phyloP scores from a whole-genome alignment of 495 filamentous ascomycete genomes.

The Hypoxylon lenormandii region DNA sequence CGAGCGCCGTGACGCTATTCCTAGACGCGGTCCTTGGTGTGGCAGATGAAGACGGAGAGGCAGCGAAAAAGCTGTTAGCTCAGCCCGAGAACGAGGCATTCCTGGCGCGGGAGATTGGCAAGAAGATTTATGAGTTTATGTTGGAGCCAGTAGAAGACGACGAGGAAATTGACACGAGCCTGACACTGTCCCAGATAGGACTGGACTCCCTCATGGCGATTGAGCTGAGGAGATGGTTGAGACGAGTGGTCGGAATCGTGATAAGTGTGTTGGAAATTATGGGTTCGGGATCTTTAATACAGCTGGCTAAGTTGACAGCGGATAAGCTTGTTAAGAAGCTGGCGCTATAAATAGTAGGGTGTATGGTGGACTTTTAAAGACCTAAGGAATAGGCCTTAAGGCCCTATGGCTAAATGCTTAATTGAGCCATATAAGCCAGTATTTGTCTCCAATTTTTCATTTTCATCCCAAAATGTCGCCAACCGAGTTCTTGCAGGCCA shows the following conservation, averaged over 20 bases:
- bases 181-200: slow-evolving; percentile 50
- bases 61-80: slow-evolving; percentile 20
- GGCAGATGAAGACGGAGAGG: slow-evolving; percentile 4
- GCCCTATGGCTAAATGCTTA: no score
- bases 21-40: slow-evolving; percentile 23
- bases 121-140: slow-evolving; percentile 51
- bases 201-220: slow-evolving; percentile 58
- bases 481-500: slow-evolving; percentile 6
- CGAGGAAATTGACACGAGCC: slow-evolving; percentile 47
- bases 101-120: slow-evolving; percentile 52
- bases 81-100: slow-evolving; percentile 32
- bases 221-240: slow-evolving; percentile 54
- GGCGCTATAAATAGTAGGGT: slow-evolving; percentile 24
- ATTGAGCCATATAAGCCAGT: no score
- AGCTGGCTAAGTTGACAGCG: slow-evolving; percentile 47
- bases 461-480: slow-evolving; percentile 16
- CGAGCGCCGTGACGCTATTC: slow-evolving; percentile 41
- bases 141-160: slow-evolving; percentile 36
- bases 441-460: slow-evolving; percentile 35
- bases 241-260: slow-evolving; percentile 43
- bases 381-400: no score
- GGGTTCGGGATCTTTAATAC: slow-evolving; percentile 44
- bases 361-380: no score
- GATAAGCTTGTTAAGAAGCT: slow-evolving; percentile 32
- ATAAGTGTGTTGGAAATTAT: slow-evolving; percentile 57